Base-by-base conservation (phyloP, 2,329 filamentous ascomycete species). In the Aspergillus calidoustus region DNA sequence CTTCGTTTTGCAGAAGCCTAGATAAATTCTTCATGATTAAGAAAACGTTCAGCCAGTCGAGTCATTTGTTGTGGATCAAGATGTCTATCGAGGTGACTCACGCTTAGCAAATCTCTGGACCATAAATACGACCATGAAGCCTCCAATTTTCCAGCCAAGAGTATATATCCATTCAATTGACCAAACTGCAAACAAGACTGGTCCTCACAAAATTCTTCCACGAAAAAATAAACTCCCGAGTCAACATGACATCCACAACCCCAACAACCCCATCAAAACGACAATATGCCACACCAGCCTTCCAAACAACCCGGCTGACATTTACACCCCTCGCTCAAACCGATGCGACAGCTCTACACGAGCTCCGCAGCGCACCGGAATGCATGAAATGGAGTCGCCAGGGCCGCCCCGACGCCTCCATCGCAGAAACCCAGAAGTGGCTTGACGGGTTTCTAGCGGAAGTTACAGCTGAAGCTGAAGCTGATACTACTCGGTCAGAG, bases 371-470 rank as follows among this genome's bases (percentile, higher is more conserved):
- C 9, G 49, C 54, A 7, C 19, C 50, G 6, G 47, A 61, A 25
- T 62, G 61, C 4, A 64, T 66, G 59, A 64, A 64, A 58, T 68
- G 64, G 61, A 60, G 22, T 31, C 3, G 13, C 23, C 53, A 54
- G 41, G 13, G 31, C 55, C 6, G 23, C 50, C 64, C 62, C n/a
- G 64, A 66, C 41, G 17, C 44, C 17, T 25, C 25, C 49, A 17
- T 61, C 38, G 22, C 30, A 17, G 54, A 49, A n/a, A 65, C 64
- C 8, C 28, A 38, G 13, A 23, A 19, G 2, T 66, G 63, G 64
- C 43, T 63, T 3, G 23, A 30, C 54, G 22, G 25, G 7, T 54
- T 22, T 53, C 38, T 13, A 28, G 38, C 7, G 41, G 44, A 31
- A n/a, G 28, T 15, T 41, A 23, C 22, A 34, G 44, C 17, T n/a